Percentiles rank a stretch among this genome's conserved stretches.
These are phyloP conservation scores for Agapanthus africanus DNA, from an alignment of 106 monocot species.

Conservation along the genomic window DNA sequence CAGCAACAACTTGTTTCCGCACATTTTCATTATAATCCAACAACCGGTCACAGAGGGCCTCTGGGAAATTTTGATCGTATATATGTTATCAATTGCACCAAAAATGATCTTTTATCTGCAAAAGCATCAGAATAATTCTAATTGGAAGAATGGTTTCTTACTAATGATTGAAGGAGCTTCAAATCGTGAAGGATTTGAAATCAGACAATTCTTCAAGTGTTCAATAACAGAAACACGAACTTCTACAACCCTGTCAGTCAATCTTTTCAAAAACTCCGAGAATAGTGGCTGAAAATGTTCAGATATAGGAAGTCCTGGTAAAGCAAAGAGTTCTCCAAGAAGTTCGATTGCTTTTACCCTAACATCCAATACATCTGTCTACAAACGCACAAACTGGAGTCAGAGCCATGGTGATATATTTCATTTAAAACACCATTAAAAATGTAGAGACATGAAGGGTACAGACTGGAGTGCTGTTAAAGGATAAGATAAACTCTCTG, in stretches of 20 bases:
- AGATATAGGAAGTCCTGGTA: slow-evolving; percentile 52
- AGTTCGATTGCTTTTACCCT: slow-evolving; percentile 74
- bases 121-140: neutral
- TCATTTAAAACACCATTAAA: neutral
- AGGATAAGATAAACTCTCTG: too few species aligned
- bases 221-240: slow-evolving; percentile 81
- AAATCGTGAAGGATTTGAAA: slow-evolving; percentile 62
- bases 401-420: neutral
- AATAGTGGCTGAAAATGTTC: slow-evolving; percentile 83
- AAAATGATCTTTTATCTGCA: neutral
- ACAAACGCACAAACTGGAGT: slow-evolving; percentile 11
- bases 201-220: slow-evolving; percentile 78
- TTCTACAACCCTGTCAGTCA: slow-evolving; percentile 78
- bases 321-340: slow-evolving; percentile 80
- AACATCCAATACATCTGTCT: slow-evolving; percentile 80
- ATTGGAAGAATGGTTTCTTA: slow-evolving; percentile 30
- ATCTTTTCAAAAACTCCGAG: slow-evolving; percentile 82
- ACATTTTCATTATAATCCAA: slow-evolving; percentile 98
- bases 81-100: slow-evolving; percentile 6
- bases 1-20: slow-evolving; percentile 79
- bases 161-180: slow-evolving; percentile 89
- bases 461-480: too few species aligned
- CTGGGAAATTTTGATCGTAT: slow-evolving; percentile 28
- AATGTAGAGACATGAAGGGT: too few species aligned
- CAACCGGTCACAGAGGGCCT: slow-evolving; percentile 72